Conservation (phyloP, 1,139 yeast genomes). For the Taphrina sp. region DNA sequence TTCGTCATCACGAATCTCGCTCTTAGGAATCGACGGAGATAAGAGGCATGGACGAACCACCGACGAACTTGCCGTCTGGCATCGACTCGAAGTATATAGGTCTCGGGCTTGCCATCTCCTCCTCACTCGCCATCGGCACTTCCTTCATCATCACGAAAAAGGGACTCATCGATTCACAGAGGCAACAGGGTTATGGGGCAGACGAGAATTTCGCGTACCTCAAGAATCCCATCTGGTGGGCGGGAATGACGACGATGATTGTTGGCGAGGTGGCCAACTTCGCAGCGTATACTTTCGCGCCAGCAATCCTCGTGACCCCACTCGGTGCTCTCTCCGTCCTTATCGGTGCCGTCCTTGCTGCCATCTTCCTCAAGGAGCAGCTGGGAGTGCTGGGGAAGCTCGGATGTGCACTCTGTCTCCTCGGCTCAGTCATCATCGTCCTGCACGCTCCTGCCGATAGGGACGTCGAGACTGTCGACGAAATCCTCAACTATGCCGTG, state of each 20-base stretch:
- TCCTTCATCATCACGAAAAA: conserved; percentile 79
- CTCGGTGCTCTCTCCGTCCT: conserved; percentile 87
- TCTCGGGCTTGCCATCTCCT: conserved; percentile 79
- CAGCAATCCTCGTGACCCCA: conserved; percentile 89
- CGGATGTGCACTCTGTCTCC: conserved; percentile 88
- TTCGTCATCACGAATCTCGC: too few relatives aligned
- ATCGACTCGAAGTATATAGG: conserved; percentile 84
- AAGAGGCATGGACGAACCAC: too few relatives aligned
- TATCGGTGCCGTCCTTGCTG: conserved; percentile 87
- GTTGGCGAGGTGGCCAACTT: conserved; percentile 88
- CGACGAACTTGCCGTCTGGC: conserved; percentile 24
- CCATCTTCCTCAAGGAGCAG: conserved; percentile 79
- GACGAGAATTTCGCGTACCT: conserved; percentile 64
- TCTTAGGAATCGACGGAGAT: too few relatives aligned
- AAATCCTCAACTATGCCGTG: conserved; percentile 74
- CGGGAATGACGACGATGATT: conserved; percentile 80
- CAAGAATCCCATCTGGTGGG: conserved; percentile 91
- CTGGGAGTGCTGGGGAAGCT: conserved; percentile 85
- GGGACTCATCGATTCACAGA: conserved; percentile 73
- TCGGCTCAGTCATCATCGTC: conserved; percentile 87
- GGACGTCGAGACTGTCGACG: conserved; percentile 84
- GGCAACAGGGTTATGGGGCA: conserved; percentile 57
- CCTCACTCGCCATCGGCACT: conserved; percentile 74
- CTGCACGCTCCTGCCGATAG: conserved; percentile 92
- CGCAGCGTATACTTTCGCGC: conserved; percentile 95